A percentile compares a stretch with the other conserved stretches of the same genome.
phyloP scores from a whole-genome alignment of 2,329 filamentous ascomycete species.

The Fusarium piperis region DNA sequence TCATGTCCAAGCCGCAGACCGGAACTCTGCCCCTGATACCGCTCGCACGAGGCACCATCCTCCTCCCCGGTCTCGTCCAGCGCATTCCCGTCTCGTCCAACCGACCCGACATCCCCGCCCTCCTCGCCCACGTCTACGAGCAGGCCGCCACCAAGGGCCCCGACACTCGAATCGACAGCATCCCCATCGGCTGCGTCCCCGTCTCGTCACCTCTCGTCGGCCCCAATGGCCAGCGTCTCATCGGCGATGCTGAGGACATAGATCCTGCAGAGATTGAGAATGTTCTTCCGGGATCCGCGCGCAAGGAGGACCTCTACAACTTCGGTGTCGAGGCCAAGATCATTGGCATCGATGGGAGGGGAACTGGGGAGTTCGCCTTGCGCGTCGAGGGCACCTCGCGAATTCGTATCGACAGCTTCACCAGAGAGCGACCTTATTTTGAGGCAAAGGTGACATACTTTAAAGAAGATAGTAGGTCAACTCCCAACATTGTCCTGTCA shows the following conservation, averaged over 20 bases:
- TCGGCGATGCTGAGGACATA: conserved; percentile 70
- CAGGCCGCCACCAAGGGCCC: conserved; percentile 75
- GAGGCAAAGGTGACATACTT: conserved; percentile 81
- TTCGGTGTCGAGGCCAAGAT: conserved; percentile 86
- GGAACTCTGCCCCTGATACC: conserved; percentile 79
- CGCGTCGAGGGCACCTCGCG: conserved; percentile 87
- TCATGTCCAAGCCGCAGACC: conserved; percentile 54
- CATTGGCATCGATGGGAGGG: conserved; percentile 78
- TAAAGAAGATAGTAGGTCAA: conserved; percentile 71
- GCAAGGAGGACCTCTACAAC: conserved; percentile 79
- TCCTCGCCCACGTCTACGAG: conserved; percentile 87
- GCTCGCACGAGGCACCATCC: conserved; percentile 80
- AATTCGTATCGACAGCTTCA: conserved; percentile 71
- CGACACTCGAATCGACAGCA: conserved; percentile 69
- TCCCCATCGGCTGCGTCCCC: conserved; percentile 89
- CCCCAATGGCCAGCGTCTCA: conserved; percentile 77
- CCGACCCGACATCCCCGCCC: conserved; percentile 86
- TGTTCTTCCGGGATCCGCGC: conserved; percentile 67
- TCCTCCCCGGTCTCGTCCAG: conserved; percentile 86
- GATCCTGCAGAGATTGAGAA: conserved; percentile 55
- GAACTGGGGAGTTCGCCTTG: conserved; percentile 80
- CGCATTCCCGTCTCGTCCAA: conserved; percentile 82
- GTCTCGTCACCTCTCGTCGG: conserved; percentile 79
- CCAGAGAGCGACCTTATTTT: conserved; percentile 84
- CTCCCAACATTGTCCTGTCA: neutral